Percentiles rank a stretch among this genome's conserved stretches.
Evolutionary conservation across 768 basidiomycete genomes (phyloP).

Genomic region (Suillus brevipes): DNA sequence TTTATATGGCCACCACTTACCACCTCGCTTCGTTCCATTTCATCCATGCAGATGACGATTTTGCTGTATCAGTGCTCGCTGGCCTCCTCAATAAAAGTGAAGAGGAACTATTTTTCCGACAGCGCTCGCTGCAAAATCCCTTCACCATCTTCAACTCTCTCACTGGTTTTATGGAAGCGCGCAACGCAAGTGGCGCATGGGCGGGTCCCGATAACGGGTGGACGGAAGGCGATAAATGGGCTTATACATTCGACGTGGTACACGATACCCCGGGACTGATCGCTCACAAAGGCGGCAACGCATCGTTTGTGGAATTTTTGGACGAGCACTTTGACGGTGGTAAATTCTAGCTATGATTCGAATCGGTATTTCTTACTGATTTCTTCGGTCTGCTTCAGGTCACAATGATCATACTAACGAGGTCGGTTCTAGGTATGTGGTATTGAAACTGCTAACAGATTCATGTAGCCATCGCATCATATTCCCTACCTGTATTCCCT

Average conservation of each 20-base stretch:
- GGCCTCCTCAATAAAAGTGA: slow-evolving; percentile 48
- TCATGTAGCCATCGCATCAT: slow-evolving; percentile 72
- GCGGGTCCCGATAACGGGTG: slow-evolving; percentile 73
- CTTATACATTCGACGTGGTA: slow-evolving; percentile 77
- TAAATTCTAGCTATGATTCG: slow-evolving; percentile 21
- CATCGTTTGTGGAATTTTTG: slow-evolving; percentile 62
- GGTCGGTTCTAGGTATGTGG: slow-evolving; percentile 34
- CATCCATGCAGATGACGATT: slow-evolving; percentile 65
- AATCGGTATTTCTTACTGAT: background rate
- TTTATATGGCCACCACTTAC: background rate
- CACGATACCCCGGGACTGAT: slow-evolving; percentile 69
- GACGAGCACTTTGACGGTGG: slow-evolving; percentile 56
- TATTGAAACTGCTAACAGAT: slow-evolving; percentile 11
- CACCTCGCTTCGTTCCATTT: background rate
- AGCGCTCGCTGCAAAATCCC: slow-evolving; percentile 56
- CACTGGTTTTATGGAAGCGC: slow-evolving; percentile 83
- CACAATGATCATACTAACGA: slow-evolving; percentile 86
- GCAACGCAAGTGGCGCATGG: slow-evolving; percentile 66
- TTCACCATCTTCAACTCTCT: slow-evolving; percentile 63
- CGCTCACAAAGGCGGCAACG: slow-evolving; percentile 61
- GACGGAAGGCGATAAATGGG: slow-evolving; percentile 82
- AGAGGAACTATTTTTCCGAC: slow-evolving; percentile 50
- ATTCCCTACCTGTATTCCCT: slow-evolving; percentile 82
- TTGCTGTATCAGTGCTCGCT: slow-evolving; percentile 67
- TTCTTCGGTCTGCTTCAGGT: slow-evolving; percentile 37